A percentile compares a stretch with the other conserved stretches of the same genome.
These are phyloP conservation scores for Hibiscus syriacus DNA, from an alignment of 345 rosid genomes.

Conservation along the genomic window DNA sequence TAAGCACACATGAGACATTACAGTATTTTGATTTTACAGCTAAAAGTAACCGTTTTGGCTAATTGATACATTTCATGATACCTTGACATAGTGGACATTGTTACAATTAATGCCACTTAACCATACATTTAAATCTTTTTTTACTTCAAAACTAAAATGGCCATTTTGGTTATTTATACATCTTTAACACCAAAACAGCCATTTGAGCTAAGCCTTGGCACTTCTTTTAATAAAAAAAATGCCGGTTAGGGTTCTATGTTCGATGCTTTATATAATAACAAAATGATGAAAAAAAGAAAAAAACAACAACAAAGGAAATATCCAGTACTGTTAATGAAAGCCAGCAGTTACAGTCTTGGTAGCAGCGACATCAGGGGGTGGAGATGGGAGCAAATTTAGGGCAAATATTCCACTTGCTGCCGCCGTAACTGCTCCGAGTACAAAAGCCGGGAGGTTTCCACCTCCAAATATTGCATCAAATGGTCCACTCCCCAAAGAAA, in stretches of 20 bases:
- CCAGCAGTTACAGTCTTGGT: slow-evolving; percentile 24
- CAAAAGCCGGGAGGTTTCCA: slow-evolving; percentile 76
- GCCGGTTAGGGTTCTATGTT: slow-evolving; percentile 2
- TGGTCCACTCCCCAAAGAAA: slow-evolving; percentile 63
- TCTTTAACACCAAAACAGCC: not conserved
- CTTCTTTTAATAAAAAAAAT: not conserved
- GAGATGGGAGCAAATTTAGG: slow-evolving; percentile 60
- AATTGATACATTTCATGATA: not conserved
- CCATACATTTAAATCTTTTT: not conserved
- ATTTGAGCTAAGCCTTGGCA: slow-evolving; percentile 8
- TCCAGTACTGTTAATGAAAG: slow-evolving; percentile 22
- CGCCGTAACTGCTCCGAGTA: slow-evolving; percentile 58
- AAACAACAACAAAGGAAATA: not conserved
- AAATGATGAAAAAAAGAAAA: not conserved
- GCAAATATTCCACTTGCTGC: slow-evolving; percentile 54
- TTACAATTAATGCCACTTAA: not conserved
- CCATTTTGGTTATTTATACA: slow-evolving; percentile 4
- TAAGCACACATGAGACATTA: not conserved
- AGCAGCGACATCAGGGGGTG: slow-evolving; percentile 39
- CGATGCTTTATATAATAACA: not conserved
- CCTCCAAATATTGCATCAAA: slow-evolving; percentile 72
- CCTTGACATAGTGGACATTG: not conserved
- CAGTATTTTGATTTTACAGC: not conserved
- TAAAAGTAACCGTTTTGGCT: not conserved
- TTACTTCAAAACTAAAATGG: not conserved